phyloP scores from a whole-genome alignment of 129 eudicot species.

The Ambrosia trifida region DNA sequence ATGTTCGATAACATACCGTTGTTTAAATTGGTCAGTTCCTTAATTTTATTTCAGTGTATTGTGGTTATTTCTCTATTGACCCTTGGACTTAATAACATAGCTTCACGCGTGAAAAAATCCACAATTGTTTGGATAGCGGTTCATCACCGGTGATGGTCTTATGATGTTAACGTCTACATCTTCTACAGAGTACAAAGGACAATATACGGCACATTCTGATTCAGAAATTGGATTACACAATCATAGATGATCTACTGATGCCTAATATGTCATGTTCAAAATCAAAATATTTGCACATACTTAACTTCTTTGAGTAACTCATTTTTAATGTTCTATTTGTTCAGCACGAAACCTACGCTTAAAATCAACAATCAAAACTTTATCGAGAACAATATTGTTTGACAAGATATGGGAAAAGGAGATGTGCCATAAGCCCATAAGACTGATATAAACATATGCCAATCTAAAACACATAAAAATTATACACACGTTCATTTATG shows the following conservation, averaged over 20 bases:
- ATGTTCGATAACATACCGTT: neutral
- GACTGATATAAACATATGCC: slow-evolving; percentile 6
- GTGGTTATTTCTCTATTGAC: neutral
- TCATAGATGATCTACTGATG: slow-evolving; percentile 2
- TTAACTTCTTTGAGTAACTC: neutral
- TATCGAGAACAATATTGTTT: neutral
- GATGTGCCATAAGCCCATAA: neutral
- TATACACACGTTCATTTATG: neutral
- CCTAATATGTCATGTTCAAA: slow-evolving; percentile 2
- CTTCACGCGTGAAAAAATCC: neutral
- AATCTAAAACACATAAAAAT: slow-evolving; percentile 4
- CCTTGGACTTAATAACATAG: slow-evolving; percentile 8
- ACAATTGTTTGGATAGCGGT: neutral
- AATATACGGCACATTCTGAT: slow-evolving; percentile 5
- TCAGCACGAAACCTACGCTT: slow-evolving; percentile 11
- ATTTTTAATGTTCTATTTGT: slow-evolving; percentile 5
- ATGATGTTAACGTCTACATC: neutral
- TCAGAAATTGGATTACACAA: slow-evolving; percentile 1
- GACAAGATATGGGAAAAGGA: neutral
- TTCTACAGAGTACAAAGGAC: slow-evolving; percentile 9
- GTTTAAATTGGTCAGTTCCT: slow-evolving; percentile 10
- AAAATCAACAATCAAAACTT: neutral
- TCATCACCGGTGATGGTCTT: neutral
- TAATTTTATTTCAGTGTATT: neutral
- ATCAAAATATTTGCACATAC: slow-evolving; percentile 9